Percentiles rank a stretch among this genome's conserved stretches.
Conservation (phyloP, 2,329 filamentous ascomycete species). For the Cladophialophora psammophila region DNA sequence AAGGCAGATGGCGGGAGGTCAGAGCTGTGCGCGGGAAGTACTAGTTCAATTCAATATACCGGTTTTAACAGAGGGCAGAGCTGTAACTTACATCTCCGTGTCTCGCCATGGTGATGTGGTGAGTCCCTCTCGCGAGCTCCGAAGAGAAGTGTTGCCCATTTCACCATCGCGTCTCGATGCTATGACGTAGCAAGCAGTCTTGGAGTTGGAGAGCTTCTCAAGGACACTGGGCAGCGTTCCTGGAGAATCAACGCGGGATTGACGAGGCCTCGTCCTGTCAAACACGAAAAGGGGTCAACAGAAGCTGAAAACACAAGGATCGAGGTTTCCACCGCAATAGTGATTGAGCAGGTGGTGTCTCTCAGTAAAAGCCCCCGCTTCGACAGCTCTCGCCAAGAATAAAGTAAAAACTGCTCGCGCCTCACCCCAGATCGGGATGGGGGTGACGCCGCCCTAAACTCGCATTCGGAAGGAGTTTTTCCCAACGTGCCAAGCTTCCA, state of each 20-base stretch:
- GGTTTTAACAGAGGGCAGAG: neutral
- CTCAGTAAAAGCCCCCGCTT: too few species aligned
- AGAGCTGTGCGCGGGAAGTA: conserved; percentile 51
- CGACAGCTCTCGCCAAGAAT: too few species aligned
- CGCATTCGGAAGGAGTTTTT: too few species aligned
- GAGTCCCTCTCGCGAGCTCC: conserved; percentile 39
- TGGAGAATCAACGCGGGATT: neutral
- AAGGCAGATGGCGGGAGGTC: conserved; percentile 67
- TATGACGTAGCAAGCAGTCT: conserved; percentile 12
- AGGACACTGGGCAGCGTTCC: neutral
- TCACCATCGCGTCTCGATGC: conserved; percentile 29
- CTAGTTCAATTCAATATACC: conserved; percentile 21
- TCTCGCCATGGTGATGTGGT: conserved; percentile 48
- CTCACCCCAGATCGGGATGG: too few species aligned
- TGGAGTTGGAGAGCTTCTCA: neutral
- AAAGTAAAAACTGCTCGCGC: too few species aligned
- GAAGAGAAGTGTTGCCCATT: conserved; percentile 33
- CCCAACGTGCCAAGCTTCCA: too few species aligned
- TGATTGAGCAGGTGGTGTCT: too few species aligned
- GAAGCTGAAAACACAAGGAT: too few species aligned
- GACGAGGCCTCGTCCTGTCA: neutral
- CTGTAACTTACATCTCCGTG: conserved; percentile 49
- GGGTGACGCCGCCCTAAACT: too few species aligned
- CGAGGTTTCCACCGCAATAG: too few species aligned
- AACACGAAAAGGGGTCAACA: neutral